Base-by-base conservation (phyloP, 495 filamentous ascomycete species). In the Penicillium paradoxum region DNA sequence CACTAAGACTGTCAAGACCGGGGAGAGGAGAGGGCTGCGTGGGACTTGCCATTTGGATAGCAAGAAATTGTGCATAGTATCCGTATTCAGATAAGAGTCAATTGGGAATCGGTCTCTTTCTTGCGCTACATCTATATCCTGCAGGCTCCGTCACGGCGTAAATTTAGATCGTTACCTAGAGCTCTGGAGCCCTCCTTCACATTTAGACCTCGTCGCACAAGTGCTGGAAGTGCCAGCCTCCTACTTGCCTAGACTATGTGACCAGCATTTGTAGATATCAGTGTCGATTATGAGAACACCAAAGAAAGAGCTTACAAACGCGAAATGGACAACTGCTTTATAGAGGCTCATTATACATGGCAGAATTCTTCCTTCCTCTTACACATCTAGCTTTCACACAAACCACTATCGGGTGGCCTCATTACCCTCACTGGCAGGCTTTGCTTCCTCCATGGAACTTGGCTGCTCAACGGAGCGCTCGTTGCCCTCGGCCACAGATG, bases 401-500 rank as follows among this genome's bases (percentile, higher is more conserved):
- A n/a, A 50, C 60, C 46, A 63, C 46, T 61, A 57, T 53, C 66
- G 53, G 33, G 79, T 85, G 19, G 87, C 87, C 66, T 87, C 86
- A 54, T 85, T 83, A n/a, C 75, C 81, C 67, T 91, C 87, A 57
- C 84, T 89, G 25, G 85, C 88, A 18, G 88, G 89, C 70, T 85
- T 87, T 6, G 88, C 78, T 51, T 78, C 73, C 50, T 78, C 73
- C 50, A 75, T 77, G 38, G 68, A 76, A 52, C 78, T 74, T 14
- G 68, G 61, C 51, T 73, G 70, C 59, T 85, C 80, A 44, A 80
- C 78, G 21, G 79, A 82, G 59, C 80, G 82, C 59, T 87, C 85
- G 58, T 85, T 62, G 10, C 55, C 82, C 40, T 80, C 81, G 45
- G 80, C 77, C 45, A 83, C 68, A 11, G 70, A 72, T 30, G 73